Conservation (phyloP, 78 protist genomes). For the Parvularia atlantis region DNA sequence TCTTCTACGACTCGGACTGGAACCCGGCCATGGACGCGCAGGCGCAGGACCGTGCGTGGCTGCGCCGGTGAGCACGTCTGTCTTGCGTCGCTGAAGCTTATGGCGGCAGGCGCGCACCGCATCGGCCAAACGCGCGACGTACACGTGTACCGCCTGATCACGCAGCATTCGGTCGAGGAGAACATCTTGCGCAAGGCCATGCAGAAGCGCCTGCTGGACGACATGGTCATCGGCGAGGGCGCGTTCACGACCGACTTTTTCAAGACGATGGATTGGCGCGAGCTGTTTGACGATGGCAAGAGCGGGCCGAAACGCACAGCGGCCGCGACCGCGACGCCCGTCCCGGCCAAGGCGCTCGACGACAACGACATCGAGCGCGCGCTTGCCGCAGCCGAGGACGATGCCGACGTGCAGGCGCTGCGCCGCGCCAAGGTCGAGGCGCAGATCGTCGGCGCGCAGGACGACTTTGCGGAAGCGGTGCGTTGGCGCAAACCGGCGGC, state of each 20-base stretch:
- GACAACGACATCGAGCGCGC: conserved; percentile 59
- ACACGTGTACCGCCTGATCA: conserved; percentile 83
- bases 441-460: too few species aligned
- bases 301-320: too few species aligned
- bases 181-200: conserved; percentile 72
- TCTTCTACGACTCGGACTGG: conserved; percentile 94
- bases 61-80: background rate
- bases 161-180: conserved; percentile 78
- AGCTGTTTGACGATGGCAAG: conserved; percentile 13
- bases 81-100: background rate
- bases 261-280: conserved; percentile 1
- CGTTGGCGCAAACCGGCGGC: background rate
- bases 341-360: conserved; percentile 51
- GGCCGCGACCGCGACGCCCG: conserved; percentile 17
- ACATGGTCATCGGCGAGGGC: conserved; percentile 57
- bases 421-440: too few species aligned
- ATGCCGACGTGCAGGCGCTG: too few species aligned
- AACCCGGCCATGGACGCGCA: conserved; percentile 89
- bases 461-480: background rate
- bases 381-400: too few species aligned
- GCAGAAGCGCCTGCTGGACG: conserved; percentile 65
- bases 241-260: conserved; percentile 43
- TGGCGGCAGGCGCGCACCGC: conserved; percentile 90
- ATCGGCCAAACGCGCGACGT: conserved; percentile 94
- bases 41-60: background rate